Evolutionary conservation across 805 yeast genomes (phyloP).

Genomic region (Kodamaea sagamina): DNA sequence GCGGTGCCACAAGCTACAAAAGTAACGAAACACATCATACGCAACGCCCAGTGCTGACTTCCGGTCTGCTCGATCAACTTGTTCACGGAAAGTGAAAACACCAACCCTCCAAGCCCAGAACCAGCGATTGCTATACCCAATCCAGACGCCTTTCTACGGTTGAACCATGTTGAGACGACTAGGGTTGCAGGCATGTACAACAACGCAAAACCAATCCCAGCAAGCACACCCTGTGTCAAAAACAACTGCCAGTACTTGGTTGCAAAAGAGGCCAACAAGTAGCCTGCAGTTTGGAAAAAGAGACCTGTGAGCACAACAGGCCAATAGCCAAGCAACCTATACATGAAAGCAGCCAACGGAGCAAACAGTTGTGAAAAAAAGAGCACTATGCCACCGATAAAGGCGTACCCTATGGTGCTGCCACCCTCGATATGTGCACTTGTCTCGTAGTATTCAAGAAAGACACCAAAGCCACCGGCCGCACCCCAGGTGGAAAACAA

Average conservation of each 20-base stretch:
- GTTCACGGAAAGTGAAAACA: slow-evolving; percentile 47
- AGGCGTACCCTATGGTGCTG: slow-evolving; percentile 57
- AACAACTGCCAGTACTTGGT: slow-evolving; percentile 51
- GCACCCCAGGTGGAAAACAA: slow-evolving; percentile 58
- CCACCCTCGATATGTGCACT: slow-evolving; percentile 50
- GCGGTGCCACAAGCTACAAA: slow-evolving; percentile 38
- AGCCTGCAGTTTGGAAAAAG: slow-evolving; percentile 42
- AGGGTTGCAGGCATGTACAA: slow-evolving; percentile 46
- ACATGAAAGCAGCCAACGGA: slow-evolving; percentile 53
- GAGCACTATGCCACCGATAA: slow-evolving; percentile 52
- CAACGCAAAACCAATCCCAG: slow-evolving; percentile 48
- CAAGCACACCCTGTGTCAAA: slow-evolving; percentile 52
- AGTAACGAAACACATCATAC: slow-evolving; percentile 39
- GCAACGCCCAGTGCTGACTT: slow-evolving; percentile 44
- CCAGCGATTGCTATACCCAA: slow-evolving; percentile 52
- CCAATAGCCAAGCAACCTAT: slow-evolving; percentile 52
- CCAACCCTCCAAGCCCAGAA: slow-evolving; percentile 53
- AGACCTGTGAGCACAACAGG: slow-evolving; percentile 49
- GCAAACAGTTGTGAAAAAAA: slow-evolving; percentile 55
- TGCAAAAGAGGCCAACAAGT: slow-evolving; percentile 53
- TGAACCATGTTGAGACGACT: slow-evolving; percentile 52
- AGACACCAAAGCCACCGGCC: slow-evolving; percentile 59
- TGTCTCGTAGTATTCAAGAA: slow-evolving; percentile 52
- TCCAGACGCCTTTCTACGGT: slow-evolving; percentile 45
- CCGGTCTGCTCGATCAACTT: slow-evolving; percentile 44